phyloP scores from a whole-genome alignment of 345 rosid genomes.

The Luvunga scandens region DNA sequence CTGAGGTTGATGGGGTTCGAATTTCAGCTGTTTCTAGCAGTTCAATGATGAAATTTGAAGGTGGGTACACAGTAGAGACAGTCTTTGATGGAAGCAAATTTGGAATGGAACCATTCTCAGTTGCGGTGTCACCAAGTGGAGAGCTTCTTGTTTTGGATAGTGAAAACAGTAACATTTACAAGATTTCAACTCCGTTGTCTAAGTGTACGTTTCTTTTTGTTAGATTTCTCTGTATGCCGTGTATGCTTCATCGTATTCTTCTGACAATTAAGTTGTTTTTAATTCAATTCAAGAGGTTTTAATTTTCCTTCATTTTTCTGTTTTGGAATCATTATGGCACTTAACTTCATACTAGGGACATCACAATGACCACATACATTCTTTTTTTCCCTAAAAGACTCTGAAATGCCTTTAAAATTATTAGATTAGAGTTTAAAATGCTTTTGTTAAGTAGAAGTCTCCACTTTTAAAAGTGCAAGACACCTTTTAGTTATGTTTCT shows the following conservation, averaged over 20 bases:
- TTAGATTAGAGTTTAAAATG: conserved; percentile 13
- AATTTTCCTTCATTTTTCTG: not conserved
- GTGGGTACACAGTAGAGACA: conserved; percentile 93
- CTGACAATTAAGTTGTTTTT: not conserved
- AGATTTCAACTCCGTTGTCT: conserved; percentile 78
- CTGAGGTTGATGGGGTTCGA: conserved; percentile 16
- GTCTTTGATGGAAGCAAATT: conserved; percentile 94
- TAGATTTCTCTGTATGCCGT: not conserved
- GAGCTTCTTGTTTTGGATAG: conserved; percentile 89
- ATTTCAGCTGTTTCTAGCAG: conserved; percentile 70
- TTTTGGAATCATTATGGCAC: not conserved
- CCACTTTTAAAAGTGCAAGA: conserved; percentile 35
- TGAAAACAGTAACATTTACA: conserved; percentile 83
- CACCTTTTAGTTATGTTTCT: conserved; percentile 19
- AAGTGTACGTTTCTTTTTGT: conserved; percentile 50
- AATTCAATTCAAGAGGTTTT: not conserved
- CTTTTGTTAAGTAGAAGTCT: conserved; percentile 49
- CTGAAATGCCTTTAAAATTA: conserved; percentile 6
- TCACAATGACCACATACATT: not conserved
- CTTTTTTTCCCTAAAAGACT: conserved; percentile 11
- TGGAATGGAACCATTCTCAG: conserved; percentile 83
- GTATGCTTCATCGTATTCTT: not conserved
- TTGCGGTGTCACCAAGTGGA: conserved; percentile 67
- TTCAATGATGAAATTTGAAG: conserved; percentile 91
- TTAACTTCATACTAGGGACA: conserved; percentile 42